Percentiles rank a stretch among this genome's conserved stretches.
Conservation (phyloP, 192 early-diverging fungal genomes). For the Cetraspora pellucida region DNA sequence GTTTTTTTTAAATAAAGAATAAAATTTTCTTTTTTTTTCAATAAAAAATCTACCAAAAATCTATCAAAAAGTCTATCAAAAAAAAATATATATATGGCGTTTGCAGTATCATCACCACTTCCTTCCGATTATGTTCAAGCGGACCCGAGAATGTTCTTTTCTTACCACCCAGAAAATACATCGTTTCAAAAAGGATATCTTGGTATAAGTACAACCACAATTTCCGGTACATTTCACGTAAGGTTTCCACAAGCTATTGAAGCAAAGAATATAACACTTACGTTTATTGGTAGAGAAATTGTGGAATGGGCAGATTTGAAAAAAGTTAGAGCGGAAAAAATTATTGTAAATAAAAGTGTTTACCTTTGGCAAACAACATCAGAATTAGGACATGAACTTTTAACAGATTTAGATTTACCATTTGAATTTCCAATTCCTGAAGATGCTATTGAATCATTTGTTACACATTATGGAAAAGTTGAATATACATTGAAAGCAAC, state of each 20-base stretch:
- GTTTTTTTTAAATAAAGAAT: too few species aligned
- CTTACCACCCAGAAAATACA: slow-evolving; percentile 21
- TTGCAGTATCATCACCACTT: slow-evolving; percentile 2
- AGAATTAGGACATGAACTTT: slow-evolving; percentile 25
- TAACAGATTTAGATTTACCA: slow-evolving; percentile 34
- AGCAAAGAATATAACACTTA: slow-evolving; percentile 21
- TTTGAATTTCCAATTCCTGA: slow-evolving; percentile 27
- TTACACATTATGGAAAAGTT: slow-evolving; percentile 10
- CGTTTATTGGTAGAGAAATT: slow-evolving; percentile 20
- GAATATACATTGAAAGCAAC: slow-evolving; percentile 7
- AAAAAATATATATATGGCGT: neutral
- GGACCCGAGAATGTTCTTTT: slow-evolving; percentile 18
- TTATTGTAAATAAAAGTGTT: slow-evolving; percentile 14
- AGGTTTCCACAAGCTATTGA: slow-evolving; percentile 24
- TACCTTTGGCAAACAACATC: slow-evolving; percentile 22
- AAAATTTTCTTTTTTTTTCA: too few species aligned
- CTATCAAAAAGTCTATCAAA: too few species aligned
- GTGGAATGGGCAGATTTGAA: slow-evolving; percentile 28
- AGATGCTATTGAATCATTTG: slow-evolving; percentile 17
- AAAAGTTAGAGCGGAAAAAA: slow-evolving; percentile 26
- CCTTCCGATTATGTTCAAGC: slow-evolving; percentile 19
- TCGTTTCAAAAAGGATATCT: slow-evolving; percentile 25
- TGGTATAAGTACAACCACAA: neutral
- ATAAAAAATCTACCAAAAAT: too few species aligned
- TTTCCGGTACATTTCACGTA: slow-evolving; percentile 31